Conservation (phyloP, 495 filamentous ascomycete species). For the Cryomyces minteri region DNA sequence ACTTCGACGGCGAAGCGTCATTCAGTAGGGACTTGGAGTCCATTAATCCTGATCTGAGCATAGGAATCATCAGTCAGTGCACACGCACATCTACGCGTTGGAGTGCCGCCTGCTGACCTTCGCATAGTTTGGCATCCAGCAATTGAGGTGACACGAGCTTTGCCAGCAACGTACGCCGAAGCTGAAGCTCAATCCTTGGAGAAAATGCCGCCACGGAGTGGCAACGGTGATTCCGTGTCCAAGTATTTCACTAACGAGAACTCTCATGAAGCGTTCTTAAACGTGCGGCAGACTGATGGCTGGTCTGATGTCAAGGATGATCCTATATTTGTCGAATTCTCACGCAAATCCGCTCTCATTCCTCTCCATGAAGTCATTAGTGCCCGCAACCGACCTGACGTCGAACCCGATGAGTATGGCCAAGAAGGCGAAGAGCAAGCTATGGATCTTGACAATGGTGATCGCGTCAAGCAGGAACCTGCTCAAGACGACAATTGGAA, state of each 20-base stretch:
- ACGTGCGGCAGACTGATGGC: constrained; percentile 16
- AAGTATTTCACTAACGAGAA: constrained; percentile 18
- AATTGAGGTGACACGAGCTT: constrained; percentile 14
- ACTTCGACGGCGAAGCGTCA: constrained; percentile 18
- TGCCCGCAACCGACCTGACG: constrained; percentile 12
- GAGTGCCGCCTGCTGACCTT: background rate
- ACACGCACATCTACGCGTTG: too few species aligned
- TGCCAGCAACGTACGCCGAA: constrained; percentile 17
- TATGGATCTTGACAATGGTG: background rate
- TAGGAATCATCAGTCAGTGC: constrained; percentile 15
- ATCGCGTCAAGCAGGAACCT: constrained; percentile 1
- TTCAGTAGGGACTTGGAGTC: constrained; percentile 14
- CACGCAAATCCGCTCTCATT: constrained; percentile 3
- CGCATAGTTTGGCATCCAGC: constrained; percentile 15
- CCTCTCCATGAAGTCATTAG: constrained; percentile 12
- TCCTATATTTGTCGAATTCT: constrained; percentile 16
- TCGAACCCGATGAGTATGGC: constrained; percentile 2
- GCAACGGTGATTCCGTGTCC: constrained; percentile 18
- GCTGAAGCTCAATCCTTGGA: constrained; percentile 17
- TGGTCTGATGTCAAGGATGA: constrained; percentile 19
- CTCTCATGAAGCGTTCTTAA: constrained; percentile 12
- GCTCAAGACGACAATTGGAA: constrained; percentile 2
- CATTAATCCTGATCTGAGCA: constrained; percentile 17
- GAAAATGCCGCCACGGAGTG: constrained; percentile 5
- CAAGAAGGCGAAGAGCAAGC: constrained; percentile 2